Base-by-base conservation (phyloP, 108 stramenopile species). In the Mayamaea pseudoterrestris region DNA sequence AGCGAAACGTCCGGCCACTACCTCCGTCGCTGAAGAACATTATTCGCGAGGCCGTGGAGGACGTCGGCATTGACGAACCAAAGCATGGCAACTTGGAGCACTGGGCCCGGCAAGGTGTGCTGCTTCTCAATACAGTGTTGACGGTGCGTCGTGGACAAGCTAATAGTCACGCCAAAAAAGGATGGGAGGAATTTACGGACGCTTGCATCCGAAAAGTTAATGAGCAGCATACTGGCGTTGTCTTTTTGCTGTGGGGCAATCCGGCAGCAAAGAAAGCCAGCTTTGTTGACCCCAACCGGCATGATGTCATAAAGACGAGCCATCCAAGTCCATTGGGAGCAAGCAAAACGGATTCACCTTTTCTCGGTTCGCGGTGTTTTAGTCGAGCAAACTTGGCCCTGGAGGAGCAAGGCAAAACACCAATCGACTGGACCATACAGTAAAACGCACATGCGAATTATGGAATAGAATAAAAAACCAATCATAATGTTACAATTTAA, bases 121-220 rank as follows among this genome's bases (percentile, higher is more conserved):
- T 99, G 26, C 56, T 98, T 46, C 76, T 98, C 37, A 99, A 99
- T 62, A 79, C 94, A 2, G 89, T 93, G 5, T 53, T 98, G 31
- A 99, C 97, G 22, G 98, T 99, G 6, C 65, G 83, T 7, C 35
- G 42, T 12, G 93, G 74, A 24, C 62, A 82, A 44, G 76, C 96
- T 27, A 80, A 95, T 41, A 95, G 93, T 37, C 96, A 99, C 64
- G 36, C 73, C 35, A 80, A 76, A 14, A 63, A 67, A 48, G 97
- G 98, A n/a, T 99, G 98, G 98, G 94, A 98, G 53, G 60, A 71
- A 13, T 95, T 98, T 52, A 96, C 98, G 5, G 93, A 96, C 50
- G 79, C 68, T 23, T 75, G 95, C 21, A 70, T 99, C 34, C 60
- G 75, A 17, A 68, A 58, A 8, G 55, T 95, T 32, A 67, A 71